Percentiles rank a stretch among this genome's conserved stretches.
Evolutionary conservation across 129 eudicot species (phyloP).

Genomic region (Helianthus tuberosus): DNA sequence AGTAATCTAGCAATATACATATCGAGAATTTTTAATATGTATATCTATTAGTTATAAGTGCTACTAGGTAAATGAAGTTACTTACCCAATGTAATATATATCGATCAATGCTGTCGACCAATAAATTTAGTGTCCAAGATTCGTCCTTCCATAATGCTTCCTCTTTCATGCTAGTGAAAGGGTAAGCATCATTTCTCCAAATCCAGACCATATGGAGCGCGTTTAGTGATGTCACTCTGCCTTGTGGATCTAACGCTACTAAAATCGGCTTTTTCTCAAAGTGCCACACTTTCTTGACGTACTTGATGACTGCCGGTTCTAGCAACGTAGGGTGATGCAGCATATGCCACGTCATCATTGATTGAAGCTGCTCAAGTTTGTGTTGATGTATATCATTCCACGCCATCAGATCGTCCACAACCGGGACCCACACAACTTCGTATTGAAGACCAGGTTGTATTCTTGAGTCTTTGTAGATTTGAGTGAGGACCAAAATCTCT

Average conservation of each 20-base stretch:
- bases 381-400: slow-evolving; percentile 65
- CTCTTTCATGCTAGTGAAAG: slow-evolving; percentile 65
- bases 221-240: slow-evolving; percentile 69
- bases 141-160: slow-evolving; percentile 71
- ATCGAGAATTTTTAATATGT: no score
- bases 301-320: slow-evolving; percentile 69
- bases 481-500: slow-evolving; percentile 60
- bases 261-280: slow-evolving; percentile 63
- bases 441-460: slow-evolving; percentile 49
- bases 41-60: no score
- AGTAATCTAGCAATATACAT: slow-evolving; percentile 41
- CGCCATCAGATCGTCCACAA: slow-evolving; percentile 49
- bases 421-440: slow-evolving; percentile 87
- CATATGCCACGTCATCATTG: slow-evolving; percentile 85
- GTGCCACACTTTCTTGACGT: slow-evolving; percentile 78
- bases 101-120: slow-evolving; percentile 69
- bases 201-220: slow-evolving; percentile 91
- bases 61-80: neutral
- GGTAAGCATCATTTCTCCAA: slow-evolving; percentile 81
- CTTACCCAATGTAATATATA: slow-evolving; percentile 63
- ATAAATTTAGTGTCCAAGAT: slow-evolving; percentile 73
- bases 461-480: slow-evolving; percentile 71
- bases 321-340: slow-evolving; percentile 66
- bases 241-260: slow-evolving; percentile 82
- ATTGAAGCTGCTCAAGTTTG: slow-evolving; percentile 59